Conservation (phyloP, 176 grass and related monocot species). For the Calamus simplicifolius region DNA sequence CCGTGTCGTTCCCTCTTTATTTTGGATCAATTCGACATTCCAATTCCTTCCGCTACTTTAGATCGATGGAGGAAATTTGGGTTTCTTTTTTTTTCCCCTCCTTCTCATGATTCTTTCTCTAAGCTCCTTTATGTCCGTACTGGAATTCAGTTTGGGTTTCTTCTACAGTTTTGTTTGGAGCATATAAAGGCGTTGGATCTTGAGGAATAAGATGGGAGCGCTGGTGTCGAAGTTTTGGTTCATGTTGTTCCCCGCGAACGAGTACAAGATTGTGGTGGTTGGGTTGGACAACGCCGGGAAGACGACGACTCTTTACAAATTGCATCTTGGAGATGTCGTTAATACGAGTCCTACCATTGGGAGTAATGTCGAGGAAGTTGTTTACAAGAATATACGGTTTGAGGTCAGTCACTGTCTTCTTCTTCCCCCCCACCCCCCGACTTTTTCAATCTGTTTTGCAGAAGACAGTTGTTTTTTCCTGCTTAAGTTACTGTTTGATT, state of each 20-base stretch:
- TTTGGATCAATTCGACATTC: neutral
- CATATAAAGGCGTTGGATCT: neutral
- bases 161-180: neutral
- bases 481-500: no score
- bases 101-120: neutral
- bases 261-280: conserved; percentile 99
- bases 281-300: conserved; percentile 95
- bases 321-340: conserved; percentile 92
- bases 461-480: no score
- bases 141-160: neutral
- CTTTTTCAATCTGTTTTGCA: no score
- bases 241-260: conserved; percentile 81
- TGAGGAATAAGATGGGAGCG: conserved; percentile 46
- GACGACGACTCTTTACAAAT: conserved; percentile 95
- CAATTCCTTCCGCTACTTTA: neutral
- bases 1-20: no score
- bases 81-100: neutral
- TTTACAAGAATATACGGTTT: conserved; percentile 97
- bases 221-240: conserved; percentile 93
- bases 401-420: conserved; percentile 35
- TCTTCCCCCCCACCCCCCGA: neutral
- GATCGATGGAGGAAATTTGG: neutral
- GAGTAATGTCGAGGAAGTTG: conserved; percentile 98
- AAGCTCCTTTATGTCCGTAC: neutral
- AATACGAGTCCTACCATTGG: conserved; percentile 90